Base-by-base conservation (phyloP, 2,329 filamentous ascomycete genomes). In the Colletotrichum cordylinicola region DNA sequence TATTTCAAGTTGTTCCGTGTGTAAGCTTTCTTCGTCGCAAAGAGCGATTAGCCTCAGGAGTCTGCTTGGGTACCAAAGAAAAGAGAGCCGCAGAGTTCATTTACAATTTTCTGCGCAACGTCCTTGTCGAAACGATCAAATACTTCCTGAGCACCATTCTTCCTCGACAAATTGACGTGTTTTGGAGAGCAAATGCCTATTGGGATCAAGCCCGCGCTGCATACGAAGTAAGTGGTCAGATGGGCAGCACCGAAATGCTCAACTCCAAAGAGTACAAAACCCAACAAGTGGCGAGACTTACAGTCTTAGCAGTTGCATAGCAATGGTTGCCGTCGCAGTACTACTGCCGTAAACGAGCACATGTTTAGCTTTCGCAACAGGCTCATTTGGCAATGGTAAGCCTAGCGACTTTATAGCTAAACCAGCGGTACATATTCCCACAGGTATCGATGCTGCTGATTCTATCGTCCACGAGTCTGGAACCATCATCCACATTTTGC, bases 71-170 rank as follows among this genome's bases (percentile, higher is more conserved):
- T 5, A 12, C 16, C n/a, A n/a, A 4, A 37, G 4, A 13, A 9
- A 13, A 21, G n/a, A 33, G 48, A 16, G 66, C 15, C 24, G 15
- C 4, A 68, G 29, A 52, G 48, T 60, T 35, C n/a, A n/a, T 3
- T 69, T 69, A 60, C 55, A 43, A 69, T 27, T 2, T 33, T 27
- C 61, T 69, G 31, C 21, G 66, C 35, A 33, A 60, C 31, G 33
- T 61, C 31, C 33, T 60, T 61, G 55, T 60, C 67, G 4, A 43
- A 61, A 8, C 35, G 88, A 80, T 91, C 87, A 77, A 90, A 69
- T 6, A 69, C 27, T 13, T 21, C 35, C 12, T 31, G 1, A 2
- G 67, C 67, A 31, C 67, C 67, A 13, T 69, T 60, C 1, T 8
- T 60, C 2, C 24, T 69, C 6, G 55, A 39, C 21, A 69, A 24